phyloP scores from a whole-genome alignment of 2,329 filamentous ascomycete genomes.

The Fusarium xyrophilum region DNA sequence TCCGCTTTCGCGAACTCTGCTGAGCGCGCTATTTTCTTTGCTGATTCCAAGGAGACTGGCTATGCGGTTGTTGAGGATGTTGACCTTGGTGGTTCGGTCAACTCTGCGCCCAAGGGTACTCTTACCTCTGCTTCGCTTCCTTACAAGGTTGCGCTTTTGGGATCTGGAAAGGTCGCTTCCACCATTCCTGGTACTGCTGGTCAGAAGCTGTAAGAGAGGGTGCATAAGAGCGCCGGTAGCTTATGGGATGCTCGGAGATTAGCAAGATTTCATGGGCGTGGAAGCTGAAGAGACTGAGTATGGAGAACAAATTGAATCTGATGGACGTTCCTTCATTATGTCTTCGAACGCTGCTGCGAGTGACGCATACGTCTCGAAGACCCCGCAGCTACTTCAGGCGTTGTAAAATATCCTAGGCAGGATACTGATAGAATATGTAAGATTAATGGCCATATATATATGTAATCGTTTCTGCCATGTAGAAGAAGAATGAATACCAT shows the following conservation, averaged over 20 bases:
- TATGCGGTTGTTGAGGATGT: conserved; percentile 53
- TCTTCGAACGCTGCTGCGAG: accelerated
- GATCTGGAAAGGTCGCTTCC: conserved; percentile 53
- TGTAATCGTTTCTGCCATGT: accelerated
- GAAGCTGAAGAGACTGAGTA: accelerated
- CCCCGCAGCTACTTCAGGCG: accelerated
- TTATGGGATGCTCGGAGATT: accelerated
- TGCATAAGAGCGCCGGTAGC: accelerated
- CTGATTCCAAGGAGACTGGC: conserved; percentile 52
- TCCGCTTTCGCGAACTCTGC: conserved; percentile 55
- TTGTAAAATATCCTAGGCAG: accelerated
- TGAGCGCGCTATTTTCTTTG: conserved; percentile 47
- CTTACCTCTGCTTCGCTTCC: conserved; percentile 60
- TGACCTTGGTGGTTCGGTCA: conserved; percentile 48
- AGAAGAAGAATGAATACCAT: background rate
- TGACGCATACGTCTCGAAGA: accelerated
- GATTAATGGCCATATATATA: background rate
- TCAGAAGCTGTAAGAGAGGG: conserved; percentile 40
- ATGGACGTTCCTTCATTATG: accelerated
- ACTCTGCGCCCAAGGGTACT: conserved; percentile 55
- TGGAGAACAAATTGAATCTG: background rate
- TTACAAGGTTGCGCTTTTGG: conserved; percentile 55
- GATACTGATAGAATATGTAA: background rate
- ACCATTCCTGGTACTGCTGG: conserved; percentile 51
- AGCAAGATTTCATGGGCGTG: too few relatives aligned